Percentiles rank a stretch among this genome's conserved stretches.
phyloP scores from a whole-genome alignment of 176 grass and related monocot species.

The Phoenix dactylifera region DNA sequence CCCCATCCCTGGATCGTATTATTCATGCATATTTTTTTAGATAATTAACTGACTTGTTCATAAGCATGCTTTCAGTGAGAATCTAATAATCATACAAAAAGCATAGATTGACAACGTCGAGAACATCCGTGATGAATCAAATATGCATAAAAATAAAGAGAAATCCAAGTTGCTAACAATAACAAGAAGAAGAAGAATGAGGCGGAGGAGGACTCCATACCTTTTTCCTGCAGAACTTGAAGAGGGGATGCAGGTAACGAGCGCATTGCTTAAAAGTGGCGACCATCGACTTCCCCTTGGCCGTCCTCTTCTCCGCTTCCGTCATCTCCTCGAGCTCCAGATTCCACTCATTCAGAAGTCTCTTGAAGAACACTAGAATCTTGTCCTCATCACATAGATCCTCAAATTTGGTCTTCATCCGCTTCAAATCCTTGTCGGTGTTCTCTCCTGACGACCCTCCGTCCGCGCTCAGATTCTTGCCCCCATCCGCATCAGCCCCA shows the following conservation, averaged over 20 bases:
- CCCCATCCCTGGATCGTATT: too few species aligned
- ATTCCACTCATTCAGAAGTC: constrained; percentile 76
- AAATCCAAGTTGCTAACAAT: too few species aligned
- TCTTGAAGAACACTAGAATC: constrained; percentile 90
- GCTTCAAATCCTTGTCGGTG: constrained; percentile 42
- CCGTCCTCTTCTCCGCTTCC: constrained; percentile 68
- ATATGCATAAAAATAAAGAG: too few species aligned
- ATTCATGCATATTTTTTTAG: too few species aligned
- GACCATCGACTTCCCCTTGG: constrained; percentile 74
- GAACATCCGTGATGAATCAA: too few species aligned
- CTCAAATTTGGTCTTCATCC: constrained; percentile 70
- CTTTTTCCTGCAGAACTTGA: constrained; percentile 93
- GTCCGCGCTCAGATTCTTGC: constrained; percentile 28
- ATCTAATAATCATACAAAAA: too few species aligned
- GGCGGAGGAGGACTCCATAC: constrained; percentile 10
- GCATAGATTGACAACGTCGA: too few species aligned
- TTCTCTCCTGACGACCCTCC: constrained; percentile 22
- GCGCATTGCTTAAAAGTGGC: constrained; percentile 92
- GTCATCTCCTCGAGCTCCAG: constrained; percentile 76
- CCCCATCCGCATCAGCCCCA: constrained; percentile 23
- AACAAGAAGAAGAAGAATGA: too few species aligned
- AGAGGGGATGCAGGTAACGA: constrained; percentile 70
- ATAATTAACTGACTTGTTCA: too few species aligned
- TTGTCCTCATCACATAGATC: constrained; percentile 81
- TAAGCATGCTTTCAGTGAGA: too few species aligned